Evolutionary conservation across 352 stramenopile genomes (phyloP), one percentile per base, ranked within the genome.

Genomic region (Thraustochytrium striatum): DNA sequence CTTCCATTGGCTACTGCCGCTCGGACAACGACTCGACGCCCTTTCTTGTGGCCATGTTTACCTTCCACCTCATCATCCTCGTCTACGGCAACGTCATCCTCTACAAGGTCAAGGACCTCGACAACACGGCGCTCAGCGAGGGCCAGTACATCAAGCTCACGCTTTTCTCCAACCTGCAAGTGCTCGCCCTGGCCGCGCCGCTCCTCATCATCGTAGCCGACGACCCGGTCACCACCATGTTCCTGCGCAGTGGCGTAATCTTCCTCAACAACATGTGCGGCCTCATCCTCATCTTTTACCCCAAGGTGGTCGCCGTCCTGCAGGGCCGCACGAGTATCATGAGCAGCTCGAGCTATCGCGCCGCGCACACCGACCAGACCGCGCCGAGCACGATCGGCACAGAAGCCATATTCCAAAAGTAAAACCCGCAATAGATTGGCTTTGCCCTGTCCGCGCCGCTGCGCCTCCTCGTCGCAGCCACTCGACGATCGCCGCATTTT

Each of bases 21-120:
- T 62, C 44, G 32, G 65, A 75, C 25, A 11, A 58, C 25, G 8
- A 32, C 3, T 55, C 47, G 16, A 50, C 11, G 5, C 30, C 19
- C 25, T 82, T 81, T 41, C 9, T 82, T 13, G 8, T 3, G 2
- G 61, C 38, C 16, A 35, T 82, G 19, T 36, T 57, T 21, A 30
- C 72, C 21, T 7, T 82, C 39, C 68, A 82, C 38, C 11, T 82
- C 25, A 52, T 25, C 44, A 47, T 79, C n/a, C 68, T 82, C 35
- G 3, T 81, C 21, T 28, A 33, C 35, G 52, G 61, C 44, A 69
- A 82, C 44, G 50, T 82, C 19, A 11, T 82, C 13, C 35, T 52
- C 30, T 82, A 82, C 68, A 33, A 72, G 25, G 41, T 62, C 25
- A 13, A 47, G 19, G 32, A 62, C 50, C 8, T 82, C 19, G 25